Conservation (phyloP, 106 monocot species). For the Acanthochlamys bracteata region DNA sequence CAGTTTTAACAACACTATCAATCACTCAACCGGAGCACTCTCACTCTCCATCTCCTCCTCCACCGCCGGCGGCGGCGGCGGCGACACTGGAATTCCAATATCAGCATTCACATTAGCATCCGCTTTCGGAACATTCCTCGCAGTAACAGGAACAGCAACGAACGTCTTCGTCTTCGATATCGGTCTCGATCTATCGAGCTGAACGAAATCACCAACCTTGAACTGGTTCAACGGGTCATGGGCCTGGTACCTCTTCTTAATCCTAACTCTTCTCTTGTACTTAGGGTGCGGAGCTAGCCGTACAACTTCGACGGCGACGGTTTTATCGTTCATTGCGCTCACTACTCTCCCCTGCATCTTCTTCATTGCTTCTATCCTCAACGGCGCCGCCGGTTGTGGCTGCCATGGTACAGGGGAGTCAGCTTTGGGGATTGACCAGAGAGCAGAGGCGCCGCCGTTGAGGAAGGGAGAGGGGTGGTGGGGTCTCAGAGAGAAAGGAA, state of each 20-base stretch:
- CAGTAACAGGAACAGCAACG: conserved; percentile 49
- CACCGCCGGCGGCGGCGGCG: conserved; percentile 14
- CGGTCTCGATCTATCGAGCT: conserved; percentile 75
- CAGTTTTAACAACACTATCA: no score
- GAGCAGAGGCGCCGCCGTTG: conserved; percentile 20
- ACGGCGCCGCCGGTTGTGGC: conserved; percentile 5
- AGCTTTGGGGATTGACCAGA: conserved; percentile 5
- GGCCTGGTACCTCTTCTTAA: conserved; percentile 85
- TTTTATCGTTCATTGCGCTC: conserved; percentile 65
- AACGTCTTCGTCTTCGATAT: conserved; percentile 94
- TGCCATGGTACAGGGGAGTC: not conserved
- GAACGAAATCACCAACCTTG: conserved; percentile 75
- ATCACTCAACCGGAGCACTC: no score
- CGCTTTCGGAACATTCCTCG: conserved; percentile 26
- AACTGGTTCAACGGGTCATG: conserved; percentile 86
- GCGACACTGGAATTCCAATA: conserved; percentile 30
- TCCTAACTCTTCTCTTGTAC: conserved; percentile 76
- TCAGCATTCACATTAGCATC: conserved; percentile 2
- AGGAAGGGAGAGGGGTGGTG: conserved; percentile 29
- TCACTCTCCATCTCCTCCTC: no score
- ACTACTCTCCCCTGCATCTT: conserved; percentile 73
- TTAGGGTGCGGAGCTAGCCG: conserved; percentile 75
- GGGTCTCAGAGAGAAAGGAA: not conserved
- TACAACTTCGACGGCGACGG: conserved; percentile 78
- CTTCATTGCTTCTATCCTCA: conserved; percentile 58